Percentiles rank a stretch among this genome's conserved stretches.
Evolutionary conservation across 1,284 basidiomycete genomes (phyloP).

Genomic region (Ustilago trichophora): DNA sequence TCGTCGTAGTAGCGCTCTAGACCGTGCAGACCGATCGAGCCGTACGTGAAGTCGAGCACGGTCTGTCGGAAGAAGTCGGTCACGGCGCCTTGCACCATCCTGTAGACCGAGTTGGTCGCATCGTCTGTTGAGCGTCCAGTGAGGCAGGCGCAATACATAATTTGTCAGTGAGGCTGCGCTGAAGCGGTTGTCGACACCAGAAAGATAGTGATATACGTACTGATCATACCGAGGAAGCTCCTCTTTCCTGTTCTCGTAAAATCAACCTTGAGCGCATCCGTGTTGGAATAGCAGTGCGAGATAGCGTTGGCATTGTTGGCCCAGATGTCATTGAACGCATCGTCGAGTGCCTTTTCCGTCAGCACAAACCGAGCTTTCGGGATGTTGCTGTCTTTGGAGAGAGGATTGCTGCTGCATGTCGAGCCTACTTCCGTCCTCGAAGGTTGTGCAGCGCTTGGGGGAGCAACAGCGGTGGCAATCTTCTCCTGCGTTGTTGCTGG

Average conservation of each 20-base stretch:
- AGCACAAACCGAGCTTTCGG: slow-evolving; percentile 16
- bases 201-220: slow-evolving; percentile 12
- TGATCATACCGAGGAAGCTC: slow-evolving; percentile 80
- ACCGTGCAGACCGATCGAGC: slow-evolving; percentile 31
- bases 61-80: slow-evolving; percentile 93
- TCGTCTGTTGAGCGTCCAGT: slow-evolving; percentile 48
- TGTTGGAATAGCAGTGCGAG: slow-evolving; percentile 60
- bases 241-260: slow-evolving; percentile 91
- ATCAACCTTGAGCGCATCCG: slow-evolving; percentile 94
- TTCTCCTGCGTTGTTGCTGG: slow-evolving; percentile 8
- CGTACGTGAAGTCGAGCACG: slow-evolving; percentile 59
- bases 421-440: not conserved
- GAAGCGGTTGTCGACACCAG: no score
- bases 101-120: slow-evolving; percentile 57
- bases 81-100: slow-evolving; percentile 70
- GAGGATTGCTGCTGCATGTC: not conserved
- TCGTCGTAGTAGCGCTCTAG: slow-evolving; percentile 56
- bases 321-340: slow-evolving; percentile 80
- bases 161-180: no score
- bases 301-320: slow-evolving; percentile 78
- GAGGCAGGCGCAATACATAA: no score
- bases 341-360: slow-evolving; percentile 45
- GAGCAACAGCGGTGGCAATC: slow-evolving; percentile 21
- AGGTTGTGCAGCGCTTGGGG: slow-evolving; percentile 4
- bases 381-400: not conserved